These are phyloP conservation scores for Fusarium succisae DNA, from an alignment of 2,329 filamentous ascomycete genomes.

Conservation along the genomic window DNA sequence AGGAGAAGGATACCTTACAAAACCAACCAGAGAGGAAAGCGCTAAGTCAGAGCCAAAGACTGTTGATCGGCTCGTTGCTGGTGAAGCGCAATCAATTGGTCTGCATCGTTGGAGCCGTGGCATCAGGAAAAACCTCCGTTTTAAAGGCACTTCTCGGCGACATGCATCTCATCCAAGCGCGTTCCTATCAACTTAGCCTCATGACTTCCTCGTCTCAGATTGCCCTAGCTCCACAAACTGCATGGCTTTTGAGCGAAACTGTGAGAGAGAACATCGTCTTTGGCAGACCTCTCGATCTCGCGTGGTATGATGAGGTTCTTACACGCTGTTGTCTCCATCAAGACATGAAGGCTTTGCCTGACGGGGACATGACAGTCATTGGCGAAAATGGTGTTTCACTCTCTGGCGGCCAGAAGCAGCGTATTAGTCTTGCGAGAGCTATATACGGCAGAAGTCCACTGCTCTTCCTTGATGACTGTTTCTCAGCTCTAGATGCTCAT, in stretches of 20 bases:
- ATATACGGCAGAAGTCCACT: conserved; percentile 16
- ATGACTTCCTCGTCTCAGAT: conserved; percentile 3
- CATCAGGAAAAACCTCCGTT: conserved; percentile 19
- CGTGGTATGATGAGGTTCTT: conserved; percentile 23
- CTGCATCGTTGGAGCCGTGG: conserved; percentile 12
- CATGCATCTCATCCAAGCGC: conserved; percentile 11
- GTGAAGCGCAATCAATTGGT: conserved; percentile 6
- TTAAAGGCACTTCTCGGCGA: conserved; percentile 12
- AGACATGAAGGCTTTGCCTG: conserved; percentile 7
- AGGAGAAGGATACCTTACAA: neutral
- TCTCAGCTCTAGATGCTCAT: conserved; percentile 19
- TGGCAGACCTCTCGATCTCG: neutral
- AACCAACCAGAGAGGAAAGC: neutral
- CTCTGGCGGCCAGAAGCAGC: conserved; percentile 21
- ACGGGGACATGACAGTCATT: conserved; percentile 24
- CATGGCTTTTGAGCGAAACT: conserved; percentile 20
- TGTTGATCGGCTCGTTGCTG: neutral
- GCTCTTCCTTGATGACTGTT: conserved; percentile 22
- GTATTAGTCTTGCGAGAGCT: conserved; percentile 22
- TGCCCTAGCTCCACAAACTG: conserved; percentile 8
- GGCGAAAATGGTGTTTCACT: conserved; percentile 25
- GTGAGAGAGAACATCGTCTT: conserved; percentile 23
- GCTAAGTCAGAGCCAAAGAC: neutral
- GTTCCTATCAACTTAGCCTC: neutral
- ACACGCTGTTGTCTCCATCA: conserved; percentile 11